Evolutionary conservation across 257 asterid genomes (phyloP), one percentile per base, ranked within the genome.

Genomic region (Fraxinus cuspidata): DNA sequence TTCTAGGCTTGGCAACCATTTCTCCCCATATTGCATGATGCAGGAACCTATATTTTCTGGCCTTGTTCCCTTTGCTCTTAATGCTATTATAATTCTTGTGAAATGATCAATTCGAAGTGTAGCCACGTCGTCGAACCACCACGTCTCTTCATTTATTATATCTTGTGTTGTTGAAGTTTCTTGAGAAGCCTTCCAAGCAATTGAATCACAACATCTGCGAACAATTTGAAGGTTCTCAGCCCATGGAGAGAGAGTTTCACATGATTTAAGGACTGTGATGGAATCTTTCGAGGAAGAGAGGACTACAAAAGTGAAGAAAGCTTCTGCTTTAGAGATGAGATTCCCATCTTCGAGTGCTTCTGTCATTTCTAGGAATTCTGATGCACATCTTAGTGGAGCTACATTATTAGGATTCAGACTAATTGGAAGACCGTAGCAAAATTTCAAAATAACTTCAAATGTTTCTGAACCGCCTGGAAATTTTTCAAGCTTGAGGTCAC

Each of bases 221-320:
- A 94, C 96, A 70, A 94, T 89, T 82, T 94, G 98, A 42, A 94
- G 90, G 76, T 90, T 89, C 82, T 94, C 97, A 0, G 97, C 90
- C 96, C 94, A 90, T 0, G 98, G 97, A 42, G 96, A 90, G 6
- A 94, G 90, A 51, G 68, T 80, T 75, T 92, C 96, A 31, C 97
- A 90, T 67, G 91, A 82, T 75, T 86, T 89, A 27, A 94, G 87
- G 74, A 90, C 96, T 0, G 81, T 51, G 58, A 94, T 86, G 77
- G 96, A 84, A 73, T 94, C 96, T 29, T 82, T 86, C 96, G 96
- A 92, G 7, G 96, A 90, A 11, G 97, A 84, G 79, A 94, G 94
- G 74, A 87, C 96, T 49, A 94, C 91, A 29, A 88, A 92, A 76
- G 96, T 89, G 73, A 94, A 87, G 89, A 94, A 94, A 34, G 94